Percentiles rank a stretch among this genome's conserved stretches.
These are phyloP conservation scores for Vicia villosa DNA, from an alignment of 306 rosid species.

Conservation along the genomic window DNA sequence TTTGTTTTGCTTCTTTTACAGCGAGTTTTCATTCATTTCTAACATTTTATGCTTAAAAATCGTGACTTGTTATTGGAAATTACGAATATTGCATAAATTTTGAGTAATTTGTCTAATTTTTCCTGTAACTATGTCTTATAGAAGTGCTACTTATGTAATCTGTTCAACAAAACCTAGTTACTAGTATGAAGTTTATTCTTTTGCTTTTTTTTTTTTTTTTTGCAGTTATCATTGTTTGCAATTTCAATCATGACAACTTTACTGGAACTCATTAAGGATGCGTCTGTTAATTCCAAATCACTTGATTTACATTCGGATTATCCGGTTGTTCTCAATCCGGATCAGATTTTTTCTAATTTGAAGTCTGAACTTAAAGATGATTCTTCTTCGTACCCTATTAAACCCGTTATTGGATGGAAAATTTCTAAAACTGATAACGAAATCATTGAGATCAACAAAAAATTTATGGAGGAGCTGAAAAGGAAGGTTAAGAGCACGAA, in stretches of 20 bases:
- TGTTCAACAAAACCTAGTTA: not conserved
- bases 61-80: not conserved
- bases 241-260: slow-evolving; percentile 68
- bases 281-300: slow-evolving; percentile 44
- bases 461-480: slow-evolving; percentile 51
- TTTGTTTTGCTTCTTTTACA: not conserved
- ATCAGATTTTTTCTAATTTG: slow-evolving; percentile 51
- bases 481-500: slow-evolving; percentile 45
- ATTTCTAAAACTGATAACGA: slow-evolving; percentile 54
- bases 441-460: slow-evolving; percentile 55
- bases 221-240: slow-evolving; percentile 26
- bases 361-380: slow-evolving; percentile 45
- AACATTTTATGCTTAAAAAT: not conserved
- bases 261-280: slow-evolving; percentile 63
- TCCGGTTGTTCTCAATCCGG: slow-evolving; percentile 71
- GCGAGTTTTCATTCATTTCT: not conserved
- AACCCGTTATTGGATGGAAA: slow-evolving; percentile 64
- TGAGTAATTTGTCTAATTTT: not conserved
- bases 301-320: slow-evolving; percentile 47
- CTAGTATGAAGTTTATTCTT: slow-evolving; percentile 6
- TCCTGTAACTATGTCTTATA: not conserved
- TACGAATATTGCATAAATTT: not conserved
- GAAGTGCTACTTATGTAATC: not conserved
- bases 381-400: slow-evolving; percentile 41
- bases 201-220: not conserved